Evolutionary conservation across 805 yeast genomes (phyloP).

Genomic region (Cyberlindnera saturnus): DNA sequence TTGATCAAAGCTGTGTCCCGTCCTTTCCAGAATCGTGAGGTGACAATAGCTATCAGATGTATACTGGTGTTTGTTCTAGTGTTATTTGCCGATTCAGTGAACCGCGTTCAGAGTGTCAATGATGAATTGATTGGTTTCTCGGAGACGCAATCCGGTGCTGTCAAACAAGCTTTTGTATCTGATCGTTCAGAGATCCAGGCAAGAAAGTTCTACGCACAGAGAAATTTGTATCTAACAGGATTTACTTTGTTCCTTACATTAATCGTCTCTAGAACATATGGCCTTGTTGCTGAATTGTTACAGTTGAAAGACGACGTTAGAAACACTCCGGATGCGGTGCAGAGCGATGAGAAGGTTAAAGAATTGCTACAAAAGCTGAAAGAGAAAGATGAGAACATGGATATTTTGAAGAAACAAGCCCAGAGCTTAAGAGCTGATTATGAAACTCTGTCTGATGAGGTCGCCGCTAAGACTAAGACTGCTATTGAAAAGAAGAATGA

Average conservation of each 20-base stretch:
- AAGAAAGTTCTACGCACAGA: slow-evolving; percentile 89
- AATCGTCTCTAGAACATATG: slow-evolving; percentile 78
- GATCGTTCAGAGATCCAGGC: slow-evolving; percentile 85
- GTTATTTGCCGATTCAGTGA: slow-evolving; percentile 82
- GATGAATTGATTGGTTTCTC: slow-evolving; percentile 45
- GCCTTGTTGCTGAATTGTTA: slow-evolving; percentile 68
- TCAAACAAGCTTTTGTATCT: slow-evolving; percentile 25
- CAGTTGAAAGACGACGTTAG: slow-evolving; percentile 56
- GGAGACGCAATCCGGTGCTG: slow-evolving; percentile 10
- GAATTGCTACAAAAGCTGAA: slow-evolving; percentile 14
- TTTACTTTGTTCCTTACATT: slow-evolving; percentile 87
- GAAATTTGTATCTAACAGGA: slow-evolving; percentile 94
- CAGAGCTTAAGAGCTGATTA: slow-evolving; percentile 59
- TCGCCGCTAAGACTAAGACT: slow-evolving; percentile 5
- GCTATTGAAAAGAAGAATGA: slow-evolving; percentile 10
- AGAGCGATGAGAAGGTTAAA: slow-evolving; percentile 18
- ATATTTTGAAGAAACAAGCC: slow-evolving; percentile 68
- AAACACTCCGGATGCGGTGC: slow-evolving; percentile 26
- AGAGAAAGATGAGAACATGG: slow-evolving; percentile 59
- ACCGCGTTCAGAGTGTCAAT: slow-evolving; percentile 67
- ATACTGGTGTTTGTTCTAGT: slow-evolving; percentile 77
- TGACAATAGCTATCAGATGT: slow-evolving; percentile 75
- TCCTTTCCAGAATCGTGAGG: slow-evolving; percentile 66
- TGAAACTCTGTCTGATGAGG: slow-evolving; percentile 29
- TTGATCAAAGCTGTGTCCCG: slow-evolving; percentile 55